Base-by-base conservation (phyloP, 2,329 filamentous ascomycete species). In the Apiospora marii region DNA sequence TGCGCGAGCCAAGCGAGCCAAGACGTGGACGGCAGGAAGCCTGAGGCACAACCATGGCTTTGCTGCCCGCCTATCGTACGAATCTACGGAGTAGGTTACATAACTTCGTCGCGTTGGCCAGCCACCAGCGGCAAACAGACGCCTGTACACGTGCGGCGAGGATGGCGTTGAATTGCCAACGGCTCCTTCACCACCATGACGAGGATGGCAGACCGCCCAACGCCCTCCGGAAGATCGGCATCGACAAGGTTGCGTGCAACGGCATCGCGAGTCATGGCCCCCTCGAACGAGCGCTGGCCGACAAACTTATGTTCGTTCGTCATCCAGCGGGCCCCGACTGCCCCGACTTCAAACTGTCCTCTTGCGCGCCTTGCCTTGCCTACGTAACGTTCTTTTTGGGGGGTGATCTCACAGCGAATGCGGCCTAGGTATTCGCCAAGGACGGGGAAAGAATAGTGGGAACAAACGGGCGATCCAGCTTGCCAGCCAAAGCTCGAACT, bases 221-320 rank as follows among this genome's bases (percentile, higher is more conserved):
- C 37, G 37, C 7, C 37, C 7, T 30, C 53, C 58, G 58, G 58
- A 64, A 64, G 34, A 14, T n/a, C 58, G 58, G 58, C 58, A 41
- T 41, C 13, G 34, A n/a, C 22, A n/a, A 14, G 4, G 4, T 51
- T 41, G 22, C 53, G 6, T 30, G 13, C 46, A 48, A 49, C 3
- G 16, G 6, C 12, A 22, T 19, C 19, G 34, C 58, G 58, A 64
- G 58, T 41, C 58, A 64, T 41, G 34, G 8, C 58, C 34, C 58
- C 58, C 34, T 37, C 30, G 58, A 41, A 64, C 34, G 30, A 64
- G 22, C 22, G 4, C 58, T 64, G 58, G 58, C 30, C n/a, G 19
- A 61, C 14, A n/a, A 64, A 64, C 58, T 64, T 41, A 64, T 41
- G 58, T 64, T 64, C 34, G 1, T 61, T 27, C 53, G 30, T 37